A percentile compares a stretch with the other conserved stretches of the same genome.
Evolutionary conservation across 2,329 filamentous ascomycete species (phyloP).

Genomic region (Canariomyces notabilis): DNA sequence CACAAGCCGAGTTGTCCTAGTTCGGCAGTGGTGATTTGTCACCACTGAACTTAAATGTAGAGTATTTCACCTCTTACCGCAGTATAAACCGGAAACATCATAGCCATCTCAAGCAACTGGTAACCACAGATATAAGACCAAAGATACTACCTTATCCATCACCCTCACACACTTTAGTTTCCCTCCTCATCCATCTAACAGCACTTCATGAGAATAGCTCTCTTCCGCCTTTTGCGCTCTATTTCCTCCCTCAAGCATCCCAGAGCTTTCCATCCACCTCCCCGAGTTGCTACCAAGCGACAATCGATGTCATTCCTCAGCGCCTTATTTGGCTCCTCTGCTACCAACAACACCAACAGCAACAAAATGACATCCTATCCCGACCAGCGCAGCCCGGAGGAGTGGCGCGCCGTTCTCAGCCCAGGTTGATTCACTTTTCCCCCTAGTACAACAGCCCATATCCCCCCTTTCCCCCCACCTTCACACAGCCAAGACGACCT

Average conservation of each 20-base stretch:
- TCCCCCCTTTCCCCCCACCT: neutral
- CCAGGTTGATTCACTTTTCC: slow-evolving; percentile 35
- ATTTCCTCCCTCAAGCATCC: slow-evolving; percentile 41
- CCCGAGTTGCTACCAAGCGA: slow-evolving; percentile 28
- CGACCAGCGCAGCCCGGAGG: slow-evolving; percentile 71
- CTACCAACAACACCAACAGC: slow-evolving; percentile 54
- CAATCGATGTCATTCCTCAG: slow-evolving; percentile 73
- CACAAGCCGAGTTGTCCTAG: neutral
- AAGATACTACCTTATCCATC: too few relatives aligned
- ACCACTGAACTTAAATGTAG: too few relatives aligned
- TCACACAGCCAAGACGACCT: slow-evolving; percentile 7
- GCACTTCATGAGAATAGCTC: slow-evolving; percentile 42
- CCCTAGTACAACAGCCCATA: neutral
- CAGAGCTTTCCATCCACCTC: slow-evolving; percentile 24
- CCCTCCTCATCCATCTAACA: neutral
- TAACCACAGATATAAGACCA: slow-evolving; percentile 4
- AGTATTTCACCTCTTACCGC: too few relatives aligned
- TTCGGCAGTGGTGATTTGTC: slow-evolving; percentile 9
- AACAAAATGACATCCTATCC: slow-evolving; percentile 48
- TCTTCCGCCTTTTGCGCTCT: slow-evolving; percentile 42
- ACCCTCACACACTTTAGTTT: slow-evolving; percentile 1
- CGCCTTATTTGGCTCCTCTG: slow-evolving; percentile 65
- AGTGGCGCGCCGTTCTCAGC: slow-evolving; percentile 84
- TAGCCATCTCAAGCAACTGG: neutral
- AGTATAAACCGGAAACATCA: neutral